Conservation (phyloP, 768 basidiomycete species). For the Hericium alpestre region DNA sequence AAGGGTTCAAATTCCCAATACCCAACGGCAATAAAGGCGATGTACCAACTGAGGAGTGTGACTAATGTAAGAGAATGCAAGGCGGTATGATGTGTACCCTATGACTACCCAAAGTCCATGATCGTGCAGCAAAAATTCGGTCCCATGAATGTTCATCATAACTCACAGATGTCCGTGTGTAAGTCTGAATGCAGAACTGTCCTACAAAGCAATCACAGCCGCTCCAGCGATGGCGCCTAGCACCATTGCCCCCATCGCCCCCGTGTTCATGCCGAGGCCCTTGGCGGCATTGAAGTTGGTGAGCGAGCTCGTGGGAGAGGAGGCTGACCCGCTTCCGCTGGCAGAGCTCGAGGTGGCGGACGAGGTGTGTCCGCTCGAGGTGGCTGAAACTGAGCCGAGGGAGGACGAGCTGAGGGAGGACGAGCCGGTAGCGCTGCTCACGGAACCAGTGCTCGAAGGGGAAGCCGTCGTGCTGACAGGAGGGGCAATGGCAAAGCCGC, state of each 20-base stretch:
- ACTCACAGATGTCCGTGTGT: not conserved
- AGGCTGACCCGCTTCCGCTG: not conserved
- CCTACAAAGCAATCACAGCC: not conserved
- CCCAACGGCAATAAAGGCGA: too few species aligned
- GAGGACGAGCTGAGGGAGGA: not conserved
- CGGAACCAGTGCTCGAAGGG: not conserved
- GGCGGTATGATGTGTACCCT: not conserved
- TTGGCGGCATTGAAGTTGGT: not conserved
- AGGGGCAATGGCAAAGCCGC: not conserved
- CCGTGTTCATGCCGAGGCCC: not conserved
- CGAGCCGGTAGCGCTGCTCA: not conserved
- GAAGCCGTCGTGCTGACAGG: not conserved
- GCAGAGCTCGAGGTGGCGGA: not conserved
- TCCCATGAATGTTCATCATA: too few species aligned
- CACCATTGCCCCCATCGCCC: not conserved
- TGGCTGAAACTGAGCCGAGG: not conserved
- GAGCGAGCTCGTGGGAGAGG: not conserved
- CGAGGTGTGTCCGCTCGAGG: not conserved
- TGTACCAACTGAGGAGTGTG: not conserved
- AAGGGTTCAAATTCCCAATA: too few species aligned
- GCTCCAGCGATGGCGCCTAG: constrained; percentile 1
- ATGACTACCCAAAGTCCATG: not conserved
- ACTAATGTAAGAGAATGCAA: not conserved
- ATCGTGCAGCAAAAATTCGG: not conserved
- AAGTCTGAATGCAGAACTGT: not conserved